Conservation (phyloP, 1,284 basidiomycete genomes). For the Lignosus rhinocerotis region DNA sequence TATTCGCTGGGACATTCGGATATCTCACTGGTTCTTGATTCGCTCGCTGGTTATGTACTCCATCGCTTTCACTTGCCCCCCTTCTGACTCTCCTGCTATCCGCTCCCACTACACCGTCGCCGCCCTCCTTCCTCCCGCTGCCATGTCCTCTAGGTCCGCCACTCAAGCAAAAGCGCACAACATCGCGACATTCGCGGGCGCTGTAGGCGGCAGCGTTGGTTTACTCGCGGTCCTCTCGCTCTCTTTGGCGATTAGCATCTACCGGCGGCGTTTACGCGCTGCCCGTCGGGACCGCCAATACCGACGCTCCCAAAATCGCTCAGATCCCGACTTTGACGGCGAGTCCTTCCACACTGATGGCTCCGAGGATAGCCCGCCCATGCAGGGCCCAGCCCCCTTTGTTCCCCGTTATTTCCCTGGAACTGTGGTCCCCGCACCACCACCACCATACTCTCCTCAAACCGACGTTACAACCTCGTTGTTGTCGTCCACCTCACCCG, state of each 20-base stretch:
- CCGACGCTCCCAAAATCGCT: slow-evolving; percentile 28
- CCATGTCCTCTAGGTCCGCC: slow-evolving; percentile 26
- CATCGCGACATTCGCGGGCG: slow-evolving; percentile 52
- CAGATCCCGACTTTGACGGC: slow-evolving; percentile 24
- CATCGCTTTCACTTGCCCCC: slow-evolving; percentile 25
- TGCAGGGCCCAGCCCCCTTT: slow-evolving; percentile 48
- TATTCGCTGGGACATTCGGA: slow-evolving; percentile 22
- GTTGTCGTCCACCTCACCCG: slow-evolving; percentile 21
- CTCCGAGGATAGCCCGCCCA: slow-evolving; percentile 44
- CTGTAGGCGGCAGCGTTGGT: slow-evolving; percentile 52
- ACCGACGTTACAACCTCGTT: slow-evolving; percentile 24
- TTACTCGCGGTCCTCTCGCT: slow-evolving; percentile 47
- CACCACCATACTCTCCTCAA: slow-evolving; percentile 35
- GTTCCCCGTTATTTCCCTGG: slow-evolving; percentile 57
- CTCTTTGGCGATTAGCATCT: slow-evolving; percentile 51
- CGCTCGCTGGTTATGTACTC: slow-evolving; percentile 26
- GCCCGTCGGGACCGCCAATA: slow-evolving; percentile 43
- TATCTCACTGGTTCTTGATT: slow-evolving; percentile 25
- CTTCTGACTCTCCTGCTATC: slow-evolving; percentile 19
- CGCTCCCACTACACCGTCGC: slow-evolving; percentile 20
- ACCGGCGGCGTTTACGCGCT: slow-evolving; percentile 45
- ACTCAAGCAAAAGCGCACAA: slow-evolving; percentile 34
- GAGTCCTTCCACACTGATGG: slow-evolving; percentile 39
- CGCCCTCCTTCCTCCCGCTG: slow-evolving; percentile 16
- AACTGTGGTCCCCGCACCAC: slow-evolving; percentile 41